These are phyloP conservation scores for Lepidopterella palustris DNA, from an alignment of 495 filamentous ascomycete species.

Conservation along the genomic window DNA sequence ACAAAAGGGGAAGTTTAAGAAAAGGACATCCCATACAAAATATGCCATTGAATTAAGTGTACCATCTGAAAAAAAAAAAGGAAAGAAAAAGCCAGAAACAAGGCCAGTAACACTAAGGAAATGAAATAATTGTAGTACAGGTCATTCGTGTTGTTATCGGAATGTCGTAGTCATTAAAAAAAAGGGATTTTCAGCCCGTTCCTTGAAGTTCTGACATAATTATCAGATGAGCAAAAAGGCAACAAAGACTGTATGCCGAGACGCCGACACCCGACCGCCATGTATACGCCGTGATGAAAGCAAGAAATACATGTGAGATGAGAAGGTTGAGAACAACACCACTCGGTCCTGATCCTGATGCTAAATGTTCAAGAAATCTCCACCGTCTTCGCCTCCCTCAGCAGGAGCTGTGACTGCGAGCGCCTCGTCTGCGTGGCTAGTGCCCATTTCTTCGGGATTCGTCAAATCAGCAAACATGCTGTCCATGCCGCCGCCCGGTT, in stretches of 20 bases:
- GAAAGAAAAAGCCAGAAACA: neutral
- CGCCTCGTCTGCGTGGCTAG: constrained; percentile 25
- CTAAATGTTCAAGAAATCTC: neutral
- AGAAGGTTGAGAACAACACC: too few species aligned
- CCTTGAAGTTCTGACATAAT: too few species aligned
- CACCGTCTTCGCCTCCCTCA: neutral
- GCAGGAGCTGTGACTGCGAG: constrained; percentile 13
- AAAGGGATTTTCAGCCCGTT: too few species aligned
- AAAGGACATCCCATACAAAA: too few species aligned
- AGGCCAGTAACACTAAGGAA: neutral
- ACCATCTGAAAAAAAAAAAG: too few species aligned
- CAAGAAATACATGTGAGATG: too few species aligned
- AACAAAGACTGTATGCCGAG: neutral
- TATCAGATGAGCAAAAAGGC: too few species aligned
- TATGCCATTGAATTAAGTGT: neutral
- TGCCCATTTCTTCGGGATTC: constrained; percentile 14
- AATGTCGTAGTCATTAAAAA: too few species aligned
- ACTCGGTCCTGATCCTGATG: too few species aligned
- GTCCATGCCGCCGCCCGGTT: constrained; percentile 7
- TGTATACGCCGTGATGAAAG: neutral
- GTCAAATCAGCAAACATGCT: constrained; percentile 23
- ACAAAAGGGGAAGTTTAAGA: too few species aligned
- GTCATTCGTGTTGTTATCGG: too few species aligned
- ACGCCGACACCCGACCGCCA: neutral
- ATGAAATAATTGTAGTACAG: neutral